Conservation (phyloP, 768 basidiomycete genomes). For the Tylopilus balloui region DNA sequence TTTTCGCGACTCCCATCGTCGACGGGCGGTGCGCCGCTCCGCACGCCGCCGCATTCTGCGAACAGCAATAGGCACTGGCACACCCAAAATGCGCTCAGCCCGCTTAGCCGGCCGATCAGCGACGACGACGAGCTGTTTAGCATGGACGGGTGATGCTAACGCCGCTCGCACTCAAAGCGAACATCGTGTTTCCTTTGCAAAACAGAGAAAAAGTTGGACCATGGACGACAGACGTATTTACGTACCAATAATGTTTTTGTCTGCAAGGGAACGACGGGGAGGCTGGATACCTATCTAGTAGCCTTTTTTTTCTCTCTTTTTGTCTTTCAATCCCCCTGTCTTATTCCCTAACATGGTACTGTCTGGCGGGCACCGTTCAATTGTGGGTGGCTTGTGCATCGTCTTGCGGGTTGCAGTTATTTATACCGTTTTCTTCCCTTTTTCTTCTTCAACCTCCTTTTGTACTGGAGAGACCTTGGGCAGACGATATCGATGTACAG, state of each 20-base stretch:
- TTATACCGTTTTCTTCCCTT: constrained; percentile 25
- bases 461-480: constrained; percentile 12
- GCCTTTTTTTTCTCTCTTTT: constrained; percentile 10
- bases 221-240: constrained; percentile 22
- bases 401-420: constrained; percentile 16
- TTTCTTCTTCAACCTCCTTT: background rate
- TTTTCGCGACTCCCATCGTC: constrained; percentile 42
- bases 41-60: constrained; percentile 24
- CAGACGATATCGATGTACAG: constrained; percentile 14
- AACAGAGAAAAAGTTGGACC: constrained; percentile 4
- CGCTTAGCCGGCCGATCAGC: constrained; percentile 56
- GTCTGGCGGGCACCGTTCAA: constrained; percentile 2
- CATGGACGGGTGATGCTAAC: constrained; percentile 53
- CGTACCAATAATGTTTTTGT: constrained; percentile 26
- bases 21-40: constrained; percentile 19
- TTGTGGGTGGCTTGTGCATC: constrained; percentile 1
- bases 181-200: background rate
- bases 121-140: constrained; percentile 68
- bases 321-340: background rate
- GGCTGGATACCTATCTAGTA: constrained; percentile 32
- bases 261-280: constrained; percentile 24
- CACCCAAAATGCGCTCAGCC: constrained; percentile 44
- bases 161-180: no score
- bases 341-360: constrained; percentile 7
- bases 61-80: constrained; percentile 34